Conservation (phyloP, 2,329 filamentous ascomycete genomes). For the Diaporthe citrichinensis region DNA sequence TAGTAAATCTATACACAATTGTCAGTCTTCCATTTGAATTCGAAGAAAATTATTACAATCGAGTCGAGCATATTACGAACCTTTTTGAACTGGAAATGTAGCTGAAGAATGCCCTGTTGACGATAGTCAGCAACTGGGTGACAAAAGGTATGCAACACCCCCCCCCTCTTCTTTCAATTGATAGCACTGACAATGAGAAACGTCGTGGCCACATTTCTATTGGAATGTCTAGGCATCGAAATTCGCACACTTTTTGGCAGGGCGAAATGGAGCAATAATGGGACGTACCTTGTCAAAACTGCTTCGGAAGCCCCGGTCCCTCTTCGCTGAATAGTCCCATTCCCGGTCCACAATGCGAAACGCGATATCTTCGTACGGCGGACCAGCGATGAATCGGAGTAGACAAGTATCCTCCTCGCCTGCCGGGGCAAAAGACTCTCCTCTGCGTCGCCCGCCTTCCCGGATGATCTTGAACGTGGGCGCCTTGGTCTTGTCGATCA, state of each 20-base stretch:
- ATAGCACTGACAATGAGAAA: background rate
- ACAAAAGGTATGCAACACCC: conserved; percentile 8
- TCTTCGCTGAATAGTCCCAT: conserved; percentile 98
- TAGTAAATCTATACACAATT: conserved; percentile 65
- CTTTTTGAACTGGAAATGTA: conserved; percentile 99
- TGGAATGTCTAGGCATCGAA: background rate
- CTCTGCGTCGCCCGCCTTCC: conserved; percentile 88
- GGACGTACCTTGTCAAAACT: conserved; percentile 92
- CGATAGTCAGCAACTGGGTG: conserved; percentile 37
- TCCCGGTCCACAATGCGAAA: conserved; percentile 98
- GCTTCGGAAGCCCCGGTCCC: conserved; percentile 93
- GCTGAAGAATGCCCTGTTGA: conserved; percentile 86
- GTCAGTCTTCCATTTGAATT: conserved; percentile 40
- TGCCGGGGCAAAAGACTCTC: conserved; percentile 92
- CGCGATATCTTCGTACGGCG: conserved; percentile 96
- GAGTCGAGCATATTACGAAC: conserved; percentile 60
- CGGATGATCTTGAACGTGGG: conserved; percentile 97
- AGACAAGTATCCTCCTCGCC: conserved; percentile 98
- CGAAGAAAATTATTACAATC: background rate
- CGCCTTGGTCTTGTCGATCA: conserved; percentile 94
- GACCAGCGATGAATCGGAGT: conserved; percentile 94
- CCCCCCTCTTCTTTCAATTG: background rate
- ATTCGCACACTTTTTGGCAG: conserved; percentile 10
- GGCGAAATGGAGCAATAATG: background rate
- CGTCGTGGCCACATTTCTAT: background rate